Percentiles rank a stretch among this genome's conserved stretches.
phyloP scores from a whole-genome alignment of 345 rosid species.

The Eucalyptus pauciflora region DNA sequence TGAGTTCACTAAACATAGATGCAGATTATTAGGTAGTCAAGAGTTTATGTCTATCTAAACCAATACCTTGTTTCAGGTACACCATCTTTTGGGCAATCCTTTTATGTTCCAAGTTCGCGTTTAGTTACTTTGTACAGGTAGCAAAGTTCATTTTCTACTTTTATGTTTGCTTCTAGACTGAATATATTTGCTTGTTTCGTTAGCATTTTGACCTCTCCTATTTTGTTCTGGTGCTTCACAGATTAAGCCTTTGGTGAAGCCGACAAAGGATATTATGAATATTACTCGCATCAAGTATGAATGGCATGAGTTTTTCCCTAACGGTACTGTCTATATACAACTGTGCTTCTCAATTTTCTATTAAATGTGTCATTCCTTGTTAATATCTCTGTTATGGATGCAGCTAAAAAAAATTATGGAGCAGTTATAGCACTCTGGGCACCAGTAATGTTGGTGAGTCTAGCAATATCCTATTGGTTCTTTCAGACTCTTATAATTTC shows the following conservation, averaged over 20 bases:
- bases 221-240: slow-evolving; percentile 3
- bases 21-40: not conserved
- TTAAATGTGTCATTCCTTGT: not conserved
- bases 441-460: slow-evolving; percentile 63
- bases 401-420: slow-evolving; percentile 64
- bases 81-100: slow-evolving; percentile 85
- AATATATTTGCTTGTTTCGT: not conserved
- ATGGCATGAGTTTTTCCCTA: slow-evolving; percentile 93
- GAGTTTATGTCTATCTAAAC: not conserved
- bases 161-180: not conserved
- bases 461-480: not conserved
- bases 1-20: slow-evolving; percentile 22
- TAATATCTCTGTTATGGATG: slow-evolving; percentile 5
- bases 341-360: not conserved
- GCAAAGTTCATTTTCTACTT: not conserved
- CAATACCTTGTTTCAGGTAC: slow-evolving; percentile 43
- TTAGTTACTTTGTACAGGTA: slow-evolving; percentile 86
- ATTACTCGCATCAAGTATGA: slow-evolving; percentile 49
- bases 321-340: slow-evolving; percentile 29
- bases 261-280: slow-evolving; percentile 78
- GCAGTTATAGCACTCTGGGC: slow-evolving; percentile 78
- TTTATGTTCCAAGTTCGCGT: slow-evolving; percentile 51
- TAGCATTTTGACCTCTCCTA: not conserved
- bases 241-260: slow-evolving; percentile 84
- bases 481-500: not conserved